Evolutionary conservation across 805 yeast species (phyloP).

Genomic region (Kuraishia ogatae): DNA sequence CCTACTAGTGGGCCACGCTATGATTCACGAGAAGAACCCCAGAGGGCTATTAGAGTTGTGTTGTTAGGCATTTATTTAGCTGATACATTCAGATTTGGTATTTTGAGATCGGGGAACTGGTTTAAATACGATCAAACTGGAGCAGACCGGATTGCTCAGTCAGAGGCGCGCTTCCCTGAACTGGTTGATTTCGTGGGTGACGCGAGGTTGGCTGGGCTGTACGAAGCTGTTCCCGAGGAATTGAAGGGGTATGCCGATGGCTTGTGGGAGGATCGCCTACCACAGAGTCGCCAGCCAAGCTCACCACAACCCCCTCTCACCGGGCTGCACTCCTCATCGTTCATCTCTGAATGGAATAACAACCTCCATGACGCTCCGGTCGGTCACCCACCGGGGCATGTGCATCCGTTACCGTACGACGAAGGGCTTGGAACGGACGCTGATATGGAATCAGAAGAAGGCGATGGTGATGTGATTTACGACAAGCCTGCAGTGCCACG

Average conservation of each 20-base stretch:
- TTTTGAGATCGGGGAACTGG: constrained; percentile 34
- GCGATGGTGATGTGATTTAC: constrained; percentile 10
- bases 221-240: neutral
- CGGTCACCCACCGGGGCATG: neutral
- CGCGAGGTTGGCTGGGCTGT: neutral
- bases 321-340: neutral
- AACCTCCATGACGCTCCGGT: neutral
- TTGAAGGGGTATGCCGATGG: neutral
- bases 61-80: constrained; percentile 44
- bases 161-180: neutral
- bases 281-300: constrained; percentile 7
- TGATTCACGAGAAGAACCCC: constrained; percentile 36
- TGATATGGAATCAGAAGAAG: constrained; percentile 1
- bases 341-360: neutral
- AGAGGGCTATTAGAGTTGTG: constrained; percentile 41
- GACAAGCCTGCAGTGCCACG: constrained; percentile 9
- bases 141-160: neutral
- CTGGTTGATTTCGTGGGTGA: neutral
- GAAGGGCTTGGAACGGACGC: constrained; percentile 1
- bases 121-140: constrained; percentile 26
- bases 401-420: neutral
- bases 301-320: neutral
- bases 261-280: neutral
- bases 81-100: constrained; percentile 44
- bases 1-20: constrained; percentile 56